A percentile compares a stretch with the other conserved stretches of the same genome.
phyloP scores from a whole-genome alignment of 1,284 basidiomycete genomes.

The Heterobasidion irregulare region DNA sequence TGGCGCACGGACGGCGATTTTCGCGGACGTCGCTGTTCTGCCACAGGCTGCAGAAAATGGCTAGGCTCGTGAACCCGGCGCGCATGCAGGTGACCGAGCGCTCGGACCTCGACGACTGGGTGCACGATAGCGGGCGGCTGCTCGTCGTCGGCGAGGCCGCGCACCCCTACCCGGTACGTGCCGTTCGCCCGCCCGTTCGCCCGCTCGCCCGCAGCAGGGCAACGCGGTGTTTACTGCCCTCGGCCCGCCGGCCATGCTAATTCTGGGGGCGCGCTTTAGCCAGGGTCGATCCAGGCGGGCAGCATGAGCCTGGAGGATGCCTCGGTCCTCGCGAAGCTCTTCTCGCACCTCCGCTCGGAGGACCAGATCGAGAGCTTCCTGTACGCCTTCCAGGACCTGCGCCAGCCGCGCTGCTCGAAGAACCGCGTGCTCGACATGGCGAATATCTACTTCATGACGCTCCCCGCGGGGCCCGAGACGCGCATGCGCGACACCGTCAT shows the following conservation, averaged over 20 bases:
- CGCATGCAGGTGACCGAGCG: slow-evolving; percentile 29
- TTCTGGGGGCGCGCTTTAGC: slow-evolving; percentile 22
- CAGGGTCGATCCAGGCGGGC: slow-evolving; percentile 40
- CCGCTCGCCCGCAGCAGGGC: not conserved
- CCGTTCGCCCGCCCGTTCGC: not conserved
- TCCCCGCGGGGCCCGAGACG: slow-evolving; percentile 30
- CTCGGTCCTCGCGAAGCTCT: slow-evolving; percentile 46
- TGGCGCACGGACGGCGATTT: not conserved
- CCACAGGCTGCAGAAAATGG: slow-evolving; percentile 35
- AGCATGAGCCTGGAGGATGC: slow-evolving; percentile 49
- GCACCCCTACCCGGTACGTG: slow-evolving; percentile 12
- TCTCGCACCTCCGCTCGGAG: slow-evolving; percentile 39
- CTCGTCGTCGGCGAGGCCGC: slow-evolving; percentile 36
- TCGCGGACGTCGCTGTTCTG: not conserved
- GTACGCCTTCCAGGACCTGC: slow-evolving; percentile 43
- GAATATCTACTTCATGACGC: slow-evolving; percentile 29
- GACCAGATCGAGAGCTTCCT: slow-evolving; percentile 46
- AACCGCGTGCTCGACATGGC: slow-evolving; percentile 27
- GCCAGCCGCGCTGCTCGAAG: slow-evolving; percentile 30
- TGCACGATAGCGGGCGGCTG: slow-evolving; percentile 33
- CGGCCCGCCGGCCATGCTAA: not conserved
- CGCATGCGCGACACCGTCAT: slow-evolving; percentile 33
- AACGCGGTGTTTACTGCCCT: not conserved
- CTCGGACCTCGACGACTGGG: slow-evolving; percentile 44
- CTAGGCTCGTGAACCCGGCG: slow-evolving; percentile 22